Evolutionary conservation across 2,329 filamentous ascomycete genomes (phyloP), one percentile per base, ranked within the genome.

Genomic region (Hysterium pulicare): DNA sequence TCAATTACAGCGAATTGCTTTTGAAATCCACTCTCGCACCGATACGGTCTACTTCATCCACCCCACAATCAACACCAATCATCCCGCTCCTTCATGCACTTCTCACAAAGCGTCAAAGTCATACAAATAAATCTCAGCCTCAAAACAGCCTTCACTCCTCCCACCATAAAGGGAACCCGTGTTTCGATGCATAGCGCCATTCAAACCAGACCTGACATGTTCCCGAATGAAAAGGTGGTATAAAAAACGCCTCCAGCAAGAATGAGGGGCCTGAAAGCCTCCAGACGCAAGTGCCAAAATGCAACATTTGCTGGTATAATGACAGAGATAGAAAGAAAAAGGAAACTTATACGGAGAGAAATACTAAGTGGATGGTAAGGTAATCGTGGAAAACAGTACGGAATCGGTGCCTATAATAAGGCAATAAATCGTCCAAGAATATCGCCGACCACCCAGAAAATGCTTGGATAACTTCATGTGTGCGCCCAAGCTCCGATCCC

Each of bases 281-380:
- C 46, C 44, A 34, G 26, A 37, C 43, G 38, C 39, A 40, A 46
- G 45, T 59, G 60, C 57, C 57, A 60, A 54, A 57, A 62, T 64
- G 58, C 58, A 60, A 58, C 50, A 42, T 33, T 45, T 54, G 51
- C 53, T 61, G 53, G 51, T 60, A 57, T 51, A 55, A 52, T 13
- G 46, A 50, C 51, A 55, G 55, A 46, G 48, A 47, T 48, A 41
- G 33, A 42, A 44, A 38, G 47, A 40, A 46, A 20, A 5, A 6
- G 9, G 19, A 16, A 3, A 16, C 17, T 15, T 4, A 17, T 11
- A 20, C n/a, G n/a, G 32, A 10, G 19, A 6, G 17, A 34, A 15
- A 34, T 34, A 34, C 4, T 15, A 34, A 15, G 19, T 17, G 16
- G 32, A 33, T 9, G 17, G 7, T 7, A 15, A 33, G n/a, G n/a